Evolutionary conservation across 108 stramenopile genomes (phyloP).

Genomic region (Nitzschia palea): DNA sequence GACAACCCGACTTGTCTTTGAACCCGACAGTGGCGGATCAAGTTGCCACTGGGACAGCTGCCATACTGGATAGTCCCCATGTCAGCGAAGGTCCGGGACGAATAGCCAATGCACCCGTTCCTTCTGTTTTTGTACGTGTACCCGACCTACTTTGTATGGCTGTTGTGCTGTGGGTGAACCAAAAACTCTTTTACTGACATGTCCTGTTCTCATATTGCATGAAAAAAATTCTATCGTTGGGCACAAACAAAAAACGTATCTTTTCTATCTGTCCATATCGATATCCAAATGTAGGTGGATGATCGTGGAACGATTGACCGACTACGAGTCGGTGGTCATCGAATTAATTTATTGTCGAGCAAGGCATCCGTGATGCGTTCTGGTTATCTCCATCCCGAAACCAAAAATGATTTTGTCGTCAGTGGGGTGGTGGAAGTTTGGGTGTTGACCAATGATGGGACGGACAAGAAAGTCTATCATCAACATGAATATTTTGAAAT

Average conservation of each 20-base stretch:
- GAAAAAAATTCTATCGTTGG: no score
- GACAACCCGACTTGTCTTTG: not conserved
- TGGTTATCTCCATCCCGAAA: conserved; percentile 48
- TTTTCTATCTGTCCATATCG: no score
- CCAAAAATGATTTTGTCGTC: conserved; percentile 47
- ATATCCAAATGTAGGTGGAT: conserved; percentile 44
- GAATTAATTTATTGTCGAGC: conserved; percentile 54
- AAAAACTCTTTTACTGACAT: no score
- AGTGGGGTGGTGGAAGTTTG: conserved; percentile 60
- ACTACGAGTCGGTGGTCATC: conserved; percentile 32
- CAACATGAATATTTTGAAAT: conserved; percentile 32
- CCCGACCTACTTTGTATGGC: no score
- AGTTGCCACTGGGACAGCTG: conserved; percentile 32
- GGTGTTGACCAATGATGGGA: conserved; percentile 36
- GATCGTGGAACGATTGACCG: conserved; percentile 62
- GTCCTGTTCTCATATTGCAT: no score
- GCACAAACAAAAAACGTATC: no score
- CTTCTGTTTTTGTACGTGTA: conserved; percentile 31
- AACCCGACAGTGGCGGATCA: conserved; percentile 15
- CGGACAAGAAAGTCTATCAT: conserved; percentile 33
- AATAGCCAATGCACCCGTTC: conserved; percentile 41
- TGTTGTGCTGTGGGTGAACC: no score
- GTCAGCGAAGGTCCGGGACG: conserved; percentile 46
- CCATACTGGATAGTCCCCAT: conserved; percentile 42
- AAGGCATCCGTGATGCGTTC: conserved; percentile 48